Evolutionary conservation across 345 rosid species (phyloP).

Genomic region (Geranium rotundifolium): DNA sequence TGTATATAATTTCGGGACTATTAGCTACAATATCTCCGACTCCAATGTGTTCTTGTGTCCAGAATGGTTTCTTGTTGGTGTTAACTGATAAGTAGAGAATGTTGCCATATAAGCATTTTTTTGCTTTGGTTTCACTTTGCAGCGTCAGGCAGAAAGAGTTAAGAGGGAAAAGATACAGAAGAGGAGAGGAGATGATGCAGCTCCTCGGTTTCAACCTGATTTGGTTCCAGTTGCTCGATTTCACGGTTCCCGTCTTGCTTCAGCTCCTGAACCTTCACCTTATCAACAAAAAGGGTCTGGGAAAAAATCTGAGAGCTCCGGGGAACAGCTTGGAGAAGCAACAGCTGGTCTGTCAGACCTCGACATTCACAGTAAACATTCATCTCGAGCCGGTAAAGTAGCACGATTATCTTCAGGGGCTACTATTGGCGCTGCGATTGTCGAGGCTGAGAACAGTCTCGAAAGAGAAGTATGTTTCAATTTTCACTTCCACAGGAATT

Average conservation of each 20-base stretch:
- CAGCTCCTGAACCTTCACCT: conserved; percentile 74
- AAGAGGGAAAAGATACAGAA: conserved; percentile 47
- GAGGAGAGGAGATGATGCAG: conserved; percentile 54
- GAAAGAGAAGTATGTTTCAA: conserved; percentile 66
- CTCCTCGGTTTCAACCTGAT: conserved; percentile 40
- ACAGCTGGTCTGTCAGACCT: neutral
- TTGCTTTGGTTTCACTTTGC: conserved; percentile 15
- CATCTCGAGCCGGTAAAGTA: conserved; percentile 32
- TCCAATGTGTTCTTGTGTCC: no score
- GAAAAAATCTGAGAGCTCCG: conserved; percentile 4
- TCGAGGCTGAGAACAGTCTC: conserved; percentile 59
- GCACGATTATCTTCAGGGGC: conserved; percentile 41
- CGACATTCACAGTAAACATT: conserved; percentile 7
- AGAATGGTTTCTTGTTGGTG: neutral
- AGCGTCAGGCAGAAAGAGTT: conserved; percentile 73
- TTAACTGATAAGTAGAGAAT: no score
- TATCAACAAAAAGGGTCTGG: conserved; percentile 28
- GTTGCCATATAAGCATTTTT: neutral
- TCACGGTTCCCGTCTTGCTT: conserved; percentile 85
- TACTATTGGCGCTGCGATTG: conserved; percentile 61
- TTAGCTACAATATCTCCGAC: no score
- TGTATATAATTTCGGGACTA: no score
- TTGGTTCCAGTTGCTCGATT: conserved; percentile 67
- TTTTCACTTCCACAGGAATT: conserved; percentile 14
- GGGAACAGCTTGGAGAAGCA: conserved; percentile 1